Conservation (phyloP, 148 eudicot species). For the Polygonum aviculare region DNA sequence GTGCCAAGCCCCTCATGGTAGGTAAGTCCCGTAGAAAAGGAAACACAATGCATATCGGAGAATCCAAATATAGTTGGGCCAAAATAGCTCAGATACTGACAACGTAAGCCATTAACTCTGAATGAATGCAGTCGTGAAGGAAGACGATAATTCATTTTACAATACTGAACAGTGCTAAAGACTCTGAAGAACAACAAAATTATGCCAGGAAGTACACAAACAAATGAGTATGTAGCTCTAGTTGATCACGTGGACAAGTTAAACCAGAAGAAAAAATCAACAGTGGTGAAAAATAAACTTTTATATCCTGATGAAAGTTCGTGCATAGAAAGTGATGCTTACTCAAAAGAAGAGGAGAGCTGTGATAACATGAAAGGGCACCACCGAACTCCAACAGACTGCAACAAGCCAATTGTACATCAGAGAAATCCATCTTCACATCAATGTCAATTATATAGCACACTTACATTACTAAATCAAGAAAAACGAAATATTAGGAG, state of each 20-base stretch:
- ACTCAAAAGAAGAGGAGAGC: slow-evolving; percentile 73
- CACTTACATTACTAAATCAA: background rate
- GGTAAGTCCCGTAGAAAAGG: background rate
- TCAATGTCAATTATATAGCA: background rate
- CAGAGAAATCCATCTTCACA: slow-evolving; percentile 1
- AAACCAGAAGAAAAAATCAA: background rate
- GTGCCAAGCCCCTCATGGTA: background rate
- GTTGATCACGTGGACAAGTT: background rate
- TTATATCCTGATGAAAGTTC: background rate
- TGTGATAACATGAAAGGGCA: slow-evolving; percentile 79
- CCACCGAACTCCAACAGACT: slow-evolving; percentile 95
- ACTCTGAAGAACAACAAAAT: background rate
- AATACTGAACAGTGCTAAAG: background rate
- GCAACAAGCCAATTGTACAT: slow-evolving; percentile 21
- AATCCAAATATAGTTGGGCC: background rate
- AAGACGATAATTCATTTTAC: background rate
- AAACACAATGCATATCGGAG: background rate
- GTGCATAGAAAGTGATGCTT: slow-evolving; percentile 31
- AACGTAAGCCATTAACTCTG: background rate
- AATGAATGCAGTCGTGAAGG: background rate
- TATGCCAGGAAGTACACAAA: background rate
- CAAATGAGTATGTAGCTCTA: no score
- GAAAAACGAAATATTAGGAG: background rate
- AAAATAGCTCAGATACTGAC: background rate
- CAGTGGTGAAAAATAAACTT: background rate